These are phyloP conservation scores for Calonectria pteridis DNA, from an alignment of 2,329 filamentous ascomycete species.

Conservation along the genomic window DNA sequence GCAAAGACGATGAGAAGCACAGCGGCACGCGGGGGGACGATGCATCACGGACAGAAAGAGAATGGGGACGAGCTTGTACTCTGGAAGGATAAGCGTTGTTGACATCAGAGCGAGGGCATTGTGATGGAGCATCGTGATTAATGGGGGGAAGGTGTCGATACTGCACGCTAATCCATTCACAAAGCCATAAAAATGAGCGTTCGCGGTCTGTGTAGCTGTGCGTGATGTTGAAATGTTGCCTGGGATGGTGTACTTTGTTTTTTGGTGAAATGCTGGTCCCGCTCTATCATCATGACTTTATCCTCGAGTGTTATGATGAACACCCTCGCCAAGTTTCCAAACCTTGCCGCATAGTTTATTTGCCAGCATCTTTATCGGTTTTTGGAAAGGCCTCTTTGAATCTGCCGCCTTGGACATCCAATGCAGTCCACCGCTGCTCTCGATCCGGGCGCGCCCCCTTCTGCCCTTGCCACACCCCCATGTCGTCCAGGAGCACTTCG, in stretches of 20 bases:
- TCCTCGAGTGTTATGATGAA: background rate
- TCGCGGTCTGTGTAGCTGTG: slow-evolving; percentile 1
- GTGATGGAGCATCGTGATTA: slow-evolving; percentile 41
- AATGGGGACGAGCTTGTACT: slow-evolving; percentile 41
- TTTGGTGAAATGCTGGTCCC: background rate
- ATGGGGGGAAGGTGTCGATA: slow-evolving; percentile 39
- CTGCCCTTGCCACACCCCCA: slow-evolving; percentile 57
- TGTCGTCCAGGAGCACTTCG: slow-evolving; percentile 65
- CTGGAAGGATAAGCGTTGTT: slow-evolving; percentile 45
- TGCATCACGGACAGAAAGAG: slow-evolving; percentile 29
- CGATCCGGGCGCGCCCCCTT: slow-evolving; percentile 49
- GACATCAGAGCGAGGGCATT: slow-evolving; percentile 32
- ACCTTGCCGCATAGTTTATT: slow-evolving; percentile 23
- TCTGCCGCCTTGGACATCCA: slow-evolving; percentile 56
- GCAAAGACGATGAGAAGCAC: slow-evolving; percentile 15
- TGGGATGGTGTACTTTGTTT: background rate
- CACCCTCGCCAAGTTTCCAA: slow-evolving; percentile 12
- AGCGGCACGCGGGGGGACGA: slow-evolving; percentile 4
- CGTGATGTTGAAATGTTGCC: background rate
- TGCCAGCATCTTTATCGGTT: background rate
- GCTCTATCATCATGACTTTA: background rate
- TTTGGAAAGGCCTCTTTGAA: slow-evolving; percentile 55
- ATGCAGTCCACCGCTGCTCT: slow-evolving; percentile 67
- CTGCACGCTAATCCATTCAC: slow-evolving; percentile 37
- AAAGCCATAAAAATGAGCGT: slow-evolving; percentile 31